phyloP scores from a whole-genome alignment of 208 protist species.

The Leishmania braziliensis region DNA sequence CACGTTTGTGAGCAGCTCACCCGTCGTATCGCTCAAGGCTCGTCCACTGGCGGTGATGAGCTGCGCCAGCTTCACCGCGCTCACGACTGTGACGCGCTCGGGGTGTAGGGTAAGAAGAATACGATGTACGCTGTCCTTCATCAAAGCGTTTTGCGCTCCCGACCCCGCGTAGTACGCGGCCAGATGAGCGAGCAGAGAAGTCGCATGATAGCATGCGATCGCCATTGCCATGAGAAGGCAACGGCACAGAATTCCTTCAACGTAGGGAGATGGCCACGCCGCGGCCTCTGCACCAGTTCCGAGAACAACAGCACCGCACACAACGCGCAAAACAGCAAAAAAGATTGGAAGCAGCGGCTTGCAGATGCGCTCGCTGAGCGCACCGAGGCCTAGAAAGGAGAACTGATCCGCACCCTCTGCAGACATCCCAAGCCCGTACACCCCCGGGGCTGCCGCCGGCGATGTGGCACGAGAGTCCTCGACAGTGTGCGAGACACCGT shows the following conservation, averaged over 20 bases:
- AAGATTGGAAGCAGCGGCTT: conserved; percentile 23
- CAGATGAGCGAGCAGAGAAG: conserved; percentile 57
- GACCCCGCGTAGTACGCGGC: conserved; percentile 50
- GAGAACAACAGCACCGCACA: not conserved
- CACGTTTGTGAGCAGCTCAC: conserved; percentile 62
- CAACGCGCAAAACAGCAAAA: conserved; percentile 13
- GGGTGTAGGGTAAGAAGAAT: conserved; percentile 43
- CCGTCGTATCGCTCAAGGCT: conserved; percentile 43
- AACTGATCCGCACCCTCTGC: not conserved
- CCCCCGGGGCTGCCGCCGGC: not conserved
- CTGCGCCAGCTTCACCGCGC: conserved; percentile 50
- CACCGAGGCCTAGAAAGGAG: conserved; percentile 4
- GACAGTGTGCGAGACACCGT: not conserved
- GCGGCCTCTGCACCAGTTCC: not conserved
- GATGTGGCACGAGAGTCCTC: conserved; percentile 1
- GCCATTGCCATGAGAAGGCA: conserved; percentile 43
- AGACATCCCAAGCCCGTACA: not conserved
- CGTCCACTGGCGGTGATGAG: conserved; percentile 47
- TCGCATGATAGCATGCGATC: conserved; percentile 47
- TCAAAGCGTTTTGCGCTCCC: conserved; percentile 38
- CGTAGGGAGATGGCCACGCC: conserved; percentile 17
- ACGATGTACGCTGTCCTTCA: conserved; percentile 34
- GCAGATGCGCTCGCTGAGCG: conserved; percentile 25
- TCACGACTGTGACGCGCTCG: conserved; percentile 59
- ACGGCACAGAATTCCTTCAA: conserved; percentile 40